Percentiles rank a stretch among this genome's conserved stretches.
phyloP scores from a whole-genome alignment of 345 rosid genomes.

The Murraya koenigii region DNA sequence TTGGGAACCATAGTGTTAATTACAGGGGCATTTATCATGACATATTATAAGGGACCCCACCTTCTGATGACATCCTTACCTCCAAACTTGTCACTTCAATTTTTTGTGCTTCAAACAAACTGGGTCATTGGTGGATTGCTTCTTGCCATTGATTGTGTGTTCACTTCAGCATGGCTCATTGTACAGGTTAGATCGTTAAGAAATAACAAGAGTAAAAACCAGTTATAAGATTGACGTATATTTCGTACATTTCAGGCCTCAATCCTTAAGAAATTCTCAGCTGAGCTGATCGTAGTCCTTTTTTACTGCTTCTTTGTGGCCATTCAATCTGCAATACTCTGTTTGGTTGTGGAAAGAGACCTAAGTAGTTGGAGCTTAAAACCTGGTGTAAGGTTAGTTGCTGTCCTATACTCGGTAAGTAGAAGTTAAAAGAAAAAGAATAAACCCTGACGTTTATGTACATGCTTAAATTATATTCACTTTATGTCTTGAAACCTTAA shows the following conservation, averaged over 20 bases:
- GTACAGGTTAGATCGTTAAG: constrained; percentile 30
- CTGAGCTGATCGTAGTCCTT: constrained; percentile 40
- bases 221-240: neutral
- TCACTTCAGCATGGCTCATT: constrained; percentile 38
- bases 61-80: constrained; percentile 19
- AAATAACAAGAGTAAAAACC: neutral
- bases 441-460: neutral
- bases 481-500: neutral
- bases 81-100: constrained; percentile 9
- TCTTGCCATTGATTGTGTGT: constrained; percentile 36
- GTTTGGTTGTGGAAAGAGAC: constrained; percentile 33
- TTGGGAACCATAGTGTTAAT: constrained; percentile 40
- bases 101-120: constrained; percentile 22
- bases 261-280: constrained; percentile 39
- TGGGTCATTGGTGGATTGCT: constrained; percentile 48
- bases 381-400: constrained; percentile 26
- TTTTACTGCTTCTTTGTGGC: constrained; percentile 48
- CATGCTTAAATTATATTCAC: neutral
- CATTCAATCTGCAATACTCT: constrained; percentile 44
- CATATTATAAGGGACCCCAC: constrained; percentile 46
- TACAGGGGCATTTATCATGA: constrained; percentile 41
- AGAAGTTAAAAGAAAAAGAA: neutral
- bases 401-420: constrained; percentile 45
- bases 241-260: constrained; percentile 22
- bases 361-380: constrained; percentile 43